Conservation (phyloP, 805 yeast genomes). For the Spathaspora girioi region DNA sequence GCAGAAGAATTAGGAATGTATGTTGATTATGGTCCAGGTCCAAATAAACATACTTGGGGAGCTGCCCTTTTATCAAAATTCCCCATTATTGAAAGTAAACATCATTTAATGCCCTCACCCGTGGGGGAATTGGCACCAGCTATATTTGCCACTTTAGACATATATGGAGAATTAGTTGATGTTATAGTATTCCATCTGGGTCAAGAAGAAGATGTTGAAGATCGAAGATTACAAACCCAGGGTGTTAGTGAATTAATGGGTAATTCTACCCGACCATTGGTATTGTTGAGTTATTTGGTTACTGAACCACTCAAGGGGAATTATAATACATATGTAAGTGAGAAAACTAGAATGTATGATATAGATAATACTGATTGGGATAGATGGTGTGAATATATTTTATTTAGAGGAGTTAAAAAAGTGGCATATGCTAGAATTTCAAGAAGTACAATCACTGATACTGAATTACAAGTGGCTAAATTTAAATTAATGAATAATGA, state of each 20-base stretch:
- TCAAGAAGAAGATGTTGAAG: conserved; percentile 96
- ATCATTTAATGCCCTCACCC: conserved; percentile 91
- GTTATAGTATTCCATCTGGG: conserved; percentile 97
- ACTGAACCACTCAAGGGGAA: conserved; percentile 86
- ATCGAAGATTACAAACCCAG: conserved; percentile 80
- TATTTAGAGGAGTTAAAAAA: conserved; percentile 81
- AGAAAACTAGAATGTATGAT: conserved; percentile 82
- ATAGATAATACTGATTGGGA: conserved; percentile 93
- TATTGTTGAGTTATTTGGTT: conserved; percentile 85
- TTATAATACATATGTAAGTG: conserved; percentile 87
- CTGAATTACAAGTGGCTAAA: conserved; percentile 94
- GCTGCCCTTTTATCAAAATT: conserved; percentile 87
- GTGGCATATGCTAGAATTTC: conserved; percentile 92
- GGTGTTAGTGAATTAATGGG: conserved; percentile 80
- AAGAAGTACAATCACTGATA: conserved; percentile 91
- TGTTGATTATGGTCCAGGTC: conserved; percentile 96
- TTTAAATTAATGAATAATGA: conserved; percentile 55
- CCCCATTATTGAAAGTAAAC: conserved; percentile 88
- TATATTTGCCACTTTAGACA: conserved; percentile 90
- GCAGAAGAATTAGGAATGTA: conserved; percentile 95
- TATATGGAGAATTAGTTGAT: conserved; percentile 83
- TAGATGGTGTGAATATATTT: conserved; percentile 96
- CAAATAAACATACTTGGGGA: conserved; percentile 98
- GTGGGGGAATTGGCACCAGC: conserved; percentile 99
- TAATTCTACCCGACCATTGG: conserved; percentile 73